A percentile compares a stretch with the other conserved stretches of the same genome.
These are phyloP conservation scores for Fusarium falciforme DNA, from an alignment of 2,329 filamentous ascomycete species.

Conservation along the genomic window DNA sequence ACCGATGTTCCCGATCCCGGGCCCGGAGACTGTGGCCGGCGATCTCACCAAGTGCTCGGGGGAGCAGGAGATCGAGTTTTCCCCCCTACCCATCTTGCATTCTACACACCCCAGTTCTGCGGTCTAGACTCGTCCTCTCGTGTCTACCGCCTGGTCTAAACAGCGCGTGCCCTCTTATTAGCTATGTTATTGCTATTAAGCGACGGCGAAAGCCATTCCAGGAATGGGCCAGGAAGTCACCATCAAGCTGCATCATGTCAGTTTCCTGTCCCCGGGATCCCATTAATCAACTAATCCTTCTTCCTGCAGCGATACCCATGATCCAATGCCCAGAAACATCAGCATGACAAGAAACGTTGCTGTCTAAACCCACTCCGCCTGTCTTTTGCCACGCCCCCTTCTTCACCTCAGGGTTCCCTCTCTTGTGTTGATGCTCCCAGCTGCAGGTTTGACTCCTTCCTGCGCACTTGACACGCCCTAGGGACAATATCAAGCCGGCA, in stretches of 20 bases:
- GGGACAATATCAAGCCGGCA: slow-evolving; percentile 28
- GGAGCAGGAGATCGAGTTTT: slow-evolving; percentile 23
- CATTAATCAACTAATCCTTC: neutral
- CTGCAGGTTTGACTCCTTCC: slow-evolving; percentile 6
- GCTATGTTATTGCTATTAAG: slow-evolving; percentile 4
- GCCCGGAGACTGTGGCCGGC: slow-evolving; percentile 28
- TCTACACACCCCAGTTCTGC: slow-evolving; percentile 10
- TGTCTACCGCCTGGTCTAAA: neutral
- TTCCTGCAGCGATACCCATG: neutral
- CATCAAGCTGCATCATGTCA: neutral
- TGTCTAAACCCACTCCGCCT: slow-evolving; percentile 19
- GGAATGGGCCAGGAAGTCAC: neutral
- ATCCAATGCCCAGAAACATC: neutral
- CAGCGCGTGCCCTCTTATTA: neutral
- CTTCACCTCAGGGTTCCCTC: slow-evolving; percentile 27
- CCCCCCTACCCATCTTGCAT: neutral
- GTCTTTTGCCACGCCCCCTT: slow-evolving; percentile 11
- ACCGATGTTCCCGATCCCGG: slow-evolving; percentile 38
- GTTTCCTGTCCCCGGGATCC: neutral
- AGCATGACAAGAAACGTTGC: slow-evolving; percentile 5
- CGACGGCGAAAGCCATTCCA: neutral
- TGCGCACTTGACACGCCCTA: neutral
- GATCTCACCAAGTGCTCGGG: slow-evolving; percentile 34
- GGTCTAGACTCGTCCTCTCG: slow-evolving; percentile 3
- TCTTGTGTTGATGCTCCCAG: slow-evolving; percentile 20